Percentiles rank a stretch among this genome's conserved stretches.
phyloP scores from a whole-genome alignment of 129 eudicot genomes.

The Artemisia argyi region DNA sequence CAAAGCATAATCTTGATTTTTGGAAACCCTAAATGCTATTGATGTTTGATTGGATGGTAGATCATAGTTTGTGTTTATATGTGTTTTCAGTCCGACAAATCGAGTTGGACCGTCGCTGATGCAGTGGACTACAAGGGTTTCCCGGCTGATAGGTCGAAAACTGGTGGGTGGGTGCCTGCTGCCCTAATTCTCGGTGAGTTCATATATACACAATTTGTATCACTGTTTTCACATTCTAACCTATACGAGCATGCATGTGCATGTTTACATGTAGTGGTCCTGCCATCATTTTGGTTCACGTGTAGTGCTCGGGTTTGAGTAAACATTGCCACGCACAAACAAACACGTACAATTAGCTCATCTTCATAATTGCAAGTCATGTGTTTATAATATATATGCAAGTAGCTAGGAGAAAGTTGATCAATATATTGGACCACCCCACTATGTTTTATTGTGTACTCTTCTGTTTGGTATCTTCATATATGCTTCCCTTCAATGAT shows the following conservation, averaged over 20 bases:
- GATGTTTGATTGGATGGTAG: background rate
- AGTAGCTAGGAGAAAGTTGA: slow-evolving; percentile 14
- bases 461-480: slow-evolving; percentile 26
- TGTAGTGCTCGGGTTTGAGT: background rate
- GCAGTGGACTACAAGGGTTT: slow-evolving; percentile 79
- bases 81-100: slow-evolving; percentile 57
- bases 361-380: background rate
- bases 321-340: slow-evolving; percentile 12
- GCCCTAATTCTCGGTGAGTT: slow-evolving; percentile 84
- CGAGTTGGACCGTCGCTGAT: slow-evolving; percentile 65
- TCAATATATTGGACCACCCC: slow-evolving; percentile 21
- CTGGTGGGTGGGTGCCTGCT: slow-evolving; percentile 98
- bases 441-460: slow-evolving; percentile 21
- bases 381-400: no score
- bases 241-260: slow-evolving; percentile 13
- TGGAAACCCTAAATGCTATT: background rate
- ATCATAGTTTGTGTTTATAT: slow-evolving; percentile 1
- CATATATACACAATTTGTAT: slow-evolving; percentile 4
- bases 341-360: slow-evolving; percentile 8
- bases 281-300: slow-evolving; percentile 14
- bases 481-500: slow-evolving; percentile 6
- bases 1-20: background rate
- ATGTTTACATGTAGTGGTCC: slow-evolving; percentile 6
- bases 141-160: slow-evolving; percentile 80
- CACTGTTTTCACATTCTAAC: background rate